Evolutionary conservation across 2,329 filamentous ascomycete species (phyloP).

Genomic region (Fusarium nygamai): DNA sequence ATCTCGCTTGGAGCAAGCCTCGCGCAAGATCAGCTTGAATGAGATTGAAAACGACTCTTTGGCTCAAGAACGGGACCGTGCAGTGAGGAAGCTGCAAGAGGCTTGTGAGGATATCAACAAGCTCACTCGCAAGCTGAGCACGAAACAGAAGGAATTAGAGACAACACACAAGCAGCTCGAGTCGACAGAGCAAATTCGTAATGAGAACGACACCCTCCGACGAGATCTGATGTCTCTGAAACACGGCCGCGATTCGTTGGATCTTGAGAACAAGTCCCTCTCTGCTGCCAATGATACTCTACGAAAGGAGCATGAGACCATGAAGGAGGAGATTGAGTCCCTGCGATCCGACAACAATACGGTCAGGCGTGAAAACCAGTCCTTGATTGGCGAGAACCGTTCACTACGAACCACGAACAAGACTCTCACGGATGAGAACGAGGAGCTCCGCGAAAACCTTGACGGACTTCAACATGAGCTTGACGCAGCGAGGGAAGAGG

Average conservation of each 20-base stretch:
- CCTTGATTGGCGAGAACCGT: constrained; percentile 56
- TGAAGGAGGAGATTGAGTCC: constrained; percentile 54
- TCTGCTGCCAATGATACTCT: constrained; percentile 53
- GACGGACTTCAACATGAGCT: constrained; percentile 55
- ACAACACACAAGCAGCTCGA: constrained; percentile 55
- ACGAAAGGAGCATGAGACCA: constrained; percentile 48
- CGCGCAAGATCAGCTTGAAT: constrained; percentile 69
- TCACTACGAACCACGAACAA: constrained; percentile 56
- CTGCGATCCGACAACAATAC: constrained; percentile 55
- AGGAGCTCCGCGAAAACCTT: constrained; percentile 55
- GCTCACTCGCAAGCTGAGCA: constrained; percentile 55
- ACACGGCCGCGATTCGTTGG: constrained; percentile 50
- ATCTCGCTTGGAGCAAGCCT: constrained; percentile 68
- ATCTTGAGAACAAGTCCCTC: constrained; percentile 55
- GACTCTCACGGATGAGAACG: constrained; percentile 54
- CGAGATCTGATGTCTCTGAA: constrained; percentile 55
- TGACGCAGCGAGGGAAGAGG: constrained; percentile 52
- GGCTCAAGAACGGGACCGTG: constrained; percentile 71
- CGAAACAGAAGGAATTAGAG: constrained; percentile 55
- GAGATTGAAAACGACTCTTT: constrained; percentile 72
- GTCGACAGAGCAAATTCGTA: constrained; percentile 52
- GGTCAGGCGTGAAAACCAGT: constrained; percentile 55
- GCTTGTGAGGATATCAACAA: constrained; percentile 68
- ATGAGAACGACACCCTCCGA: constrained; percentile 52
- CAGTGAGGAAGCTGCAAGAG: constrained; percentile 69